Conservation (phyloP, 129 eudicot genomes). For the Mikania micrantha region DNA sequence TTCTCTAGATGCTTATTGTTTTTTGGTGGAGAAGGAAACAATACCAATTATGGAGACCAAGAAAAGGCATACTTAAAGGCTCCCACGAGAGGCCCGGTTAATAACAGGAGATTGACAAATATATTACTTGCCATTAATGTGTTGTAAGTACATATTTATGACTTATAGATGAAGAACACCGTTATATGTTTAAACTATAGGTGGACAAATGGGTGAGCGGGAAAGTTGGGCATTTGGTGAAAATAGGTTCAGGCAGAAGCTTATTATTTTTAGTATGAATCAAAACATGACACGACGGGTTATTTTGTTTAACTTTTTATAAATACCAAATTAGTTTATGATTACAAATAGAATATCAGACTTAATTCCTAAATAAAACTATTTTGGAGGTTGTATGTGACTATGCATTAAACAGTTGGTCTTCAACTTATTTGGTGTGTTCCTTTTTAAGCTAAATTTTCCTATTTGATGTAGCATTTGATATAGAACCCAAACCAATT, state of each 20-base stretch:
- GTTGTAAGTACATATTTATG: slow-evolving; percentile 51
- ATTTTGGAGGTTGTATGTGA: neutral
- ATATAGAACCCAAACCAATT: neutral
- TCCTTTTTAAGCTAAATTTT: neutral
- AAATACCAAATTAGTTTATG: neutral
- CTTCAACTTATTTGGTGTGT: neutral
- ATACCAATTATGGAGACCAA: slow-evolving; percentile 23
- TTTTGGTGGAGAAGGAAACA: slow-evolving; percentile 54
- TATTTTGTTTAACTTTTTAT: neutral
- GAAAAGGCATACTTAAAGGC: slow-evolving; percentile 33
- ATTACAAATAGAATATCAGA: neutral
- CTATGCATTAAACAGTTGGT: neutral
- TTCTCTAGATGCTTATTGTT: slow-evolving; percentile 39
- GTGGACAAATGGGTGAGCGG: neutral
- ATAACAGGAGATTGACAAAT: slow-evolving; percentile 60
- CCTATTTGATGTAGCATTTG: neutral
- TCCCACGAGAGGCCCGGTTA: slow-evolving; percentile 36
- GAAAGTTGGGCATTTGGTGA: neutral
- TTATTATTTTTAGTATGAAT: neutral
- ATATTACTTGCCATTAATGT: slow-evolving; percentile 63
- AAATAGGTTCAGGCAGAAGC: neutral
- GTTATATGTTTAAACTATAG: neutral
- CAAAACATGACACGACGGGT: neutral
- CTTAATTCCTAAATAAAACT: neutral
- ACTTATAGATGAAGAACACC: neutral